Evolutionary conservation across 2,329 filamentous ascomycete species (phyloP).

Genomic region (Cyclaneusma minus): DNA sequence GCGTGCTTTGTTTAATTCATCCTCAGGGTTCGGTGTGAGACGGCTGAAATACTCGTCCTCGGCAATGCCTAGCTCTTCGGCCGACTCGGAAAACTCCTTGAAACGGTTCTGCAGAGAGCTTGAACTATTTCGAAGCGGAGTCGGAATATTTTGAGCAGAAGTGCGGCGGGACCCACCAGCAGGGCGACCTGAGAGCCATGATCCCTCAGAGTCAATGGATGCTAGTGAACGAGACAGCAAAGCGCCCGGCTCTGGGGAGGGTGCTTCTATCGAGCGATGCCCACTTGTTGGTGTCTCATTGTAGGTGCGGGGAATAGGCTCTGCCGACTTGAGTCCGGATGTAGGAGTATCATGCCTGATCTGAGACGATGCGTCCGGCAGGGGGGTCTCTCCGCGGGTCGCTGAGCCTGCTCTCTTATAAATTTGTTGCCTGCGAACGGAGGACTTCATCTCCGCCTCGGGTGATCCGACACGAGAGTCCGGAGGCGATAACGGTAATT

Average conservation of each 20-base stretch:
- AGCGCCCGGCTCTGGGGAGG: conserved; percentile 34
- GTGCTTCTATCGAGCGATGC: conserved; percentile 21
- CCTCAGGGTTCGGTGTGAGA: conserved; percentile 24
- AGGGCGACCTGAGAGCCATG: conserved; percentile 74
- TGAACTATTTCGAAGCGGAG: conserved; percentile 23
- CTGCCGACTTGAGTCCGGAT: conserved; percentile 26
- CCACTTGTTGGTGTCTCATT: conserved; percentile 28
- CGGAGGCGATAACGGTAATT: conserved; percentile 72
- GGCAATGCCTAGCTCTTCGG: conserved; percentile 48
- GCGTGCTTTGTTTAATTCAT: conserved; percentile 10
- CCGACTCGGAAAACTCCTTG: conserved; percentile 39
- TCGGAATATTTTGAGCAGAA: conserved; percentile 27
- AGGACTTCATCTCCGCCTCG: conserved; percentile 33
- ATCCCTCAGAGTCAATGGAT: conserved; percentile 88
- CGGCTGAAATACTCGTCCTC: conserved; percentile 64
- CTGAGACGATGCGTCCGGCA: conserved; percentile 16
- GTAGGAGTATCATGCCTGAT: conserved; percentile 31
- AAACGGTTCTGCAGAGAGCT: conserved; percentile 25
- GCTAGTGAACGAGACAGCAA: conserved; percentile 70
- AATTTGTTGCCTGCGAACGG: conserved; percentile 21
- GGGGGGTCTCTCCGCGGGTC: conserved; percentile 16
- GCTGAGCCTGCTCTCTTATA: conserved; percentile 9
- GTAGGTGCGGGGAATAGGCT: conserved; percentile 20
- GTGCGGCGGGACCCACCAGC: conserved; percentile 27
- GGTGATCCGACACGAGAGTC: conserved; percentile 70